Evolutionary conservation across 768 basidiomycete genomes (phyloP), one percentile per base, ranked within the genome.

Genomic region (Trichaptum fuscoviolaceum): DNA sequence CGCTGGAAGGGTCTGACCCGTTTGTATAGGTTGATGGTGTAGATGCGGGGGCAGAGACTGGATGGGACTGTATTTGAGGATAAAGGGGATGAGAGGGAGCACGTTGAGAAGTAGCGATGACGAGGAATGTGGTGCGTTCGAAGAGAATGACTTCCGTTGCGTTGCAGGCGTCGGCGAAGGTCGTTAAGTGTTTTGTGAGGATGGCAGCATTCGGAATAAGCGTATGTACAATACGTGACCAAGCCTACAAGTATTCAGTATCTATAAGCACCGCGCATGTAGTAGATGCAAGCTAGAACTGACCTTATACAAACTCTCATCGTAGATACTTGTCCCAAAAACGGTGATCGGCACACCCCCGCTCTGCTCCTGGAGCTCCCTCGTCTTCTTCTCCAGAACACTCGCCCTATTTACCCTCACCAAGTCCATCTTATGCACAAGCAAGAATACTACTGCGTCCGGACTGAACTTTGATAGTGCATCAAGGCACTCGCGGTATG

Each of bases 351-450:
- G 66, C 1, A 80, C 79, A 68, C 84, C 86, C 18, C 83, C 86
- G 69, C 89, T 91, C 30, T 85, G 86, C 71, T 87, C 83, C 75
- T 87, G 80, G 66, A 96, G 76, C 70, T 96, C 95, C 67, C 82
- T 82, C 67, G 81, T 84, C 79, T 91, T 92, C 78, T 86, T 86
- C 63, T 87, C 85, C 69, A 95, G 90, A 10, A 85, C 79, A 57
- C 77, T 79, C 30, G 78, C 76, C 67, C 82, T 85, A 61, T 88
- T 85, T 65, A 86, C 85, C 67, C 88, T 79, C 63, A 92, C 91
- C 27, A 99, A 82, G 76, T 99, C 97, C 95, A 99, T 98, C 84
- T 99, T 99, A 79, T 99, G 96, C 58, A 99, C 85, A 2, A 98
- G 83, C 42, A 98, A 81, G 77, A 96, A 98, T 1, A 98, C 88